Evolutionary conservation across 805 yeast species (phyloP), one percentile per base, ranked within the genome.

Genomic region (Yamadazyma kitorensis): DNA sequence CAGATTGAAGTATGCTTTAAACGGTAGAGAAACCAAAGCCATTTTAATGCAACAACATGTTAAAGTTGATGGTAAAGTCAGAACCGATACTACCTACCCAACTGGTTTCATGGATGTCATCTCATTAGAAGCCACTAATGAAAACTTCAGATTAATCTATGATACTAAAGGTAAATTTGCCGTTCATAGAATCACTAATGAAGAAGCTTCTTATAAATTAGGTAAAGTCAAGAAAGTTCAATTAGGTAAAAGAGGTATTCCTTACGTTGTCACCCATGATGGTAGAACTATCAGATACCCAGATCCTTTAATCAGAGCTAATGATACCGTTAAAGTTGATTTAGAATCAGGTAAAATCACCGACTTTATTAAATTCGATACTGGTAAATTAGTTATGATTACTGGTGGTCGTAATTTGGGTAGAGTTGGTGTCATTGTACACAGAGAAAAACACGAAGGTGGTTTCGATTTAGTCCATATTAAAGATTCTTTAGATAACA

Each of bases 281-380:
- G 98, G 98, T 74, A 88, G 98, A 82, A 91, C 98, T 66, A 76
- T 91, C 78, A 89, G 98, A 76, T 91, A 89, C 86, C 97, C 98
- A 71, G 98, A 91, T 68, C 98, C 98, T 74, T 70, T 74, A 56
- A 80, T 91, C 82, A 91, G 78, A 76, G 88, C 87, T 64, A 88
- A 91, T 81, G 98, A 91, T 78, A 86, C 97, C 57, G 96, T 91
- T 66, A 89, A 89, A 82, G 75, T 91, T 65, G 96, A 91, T 75
- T 77, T 91, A 62, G 95, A 91, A 56, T 72, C 96, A 53, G 97
- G 97, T 70, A 91, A 91, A 80, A 82, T 87, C 68, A 70, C 82
- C 33, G 67, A 61, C 44, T 59, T 47, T 51, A 58, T 60, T 51
- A 57, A 56, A 47, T 59, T 60, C 47, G 66, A 60, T 44, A 55